Base-by-base conservation (phyloP, 495 filamentous ascomycete genomes). In the Hypoxylon lienhwacheense region DNA sequence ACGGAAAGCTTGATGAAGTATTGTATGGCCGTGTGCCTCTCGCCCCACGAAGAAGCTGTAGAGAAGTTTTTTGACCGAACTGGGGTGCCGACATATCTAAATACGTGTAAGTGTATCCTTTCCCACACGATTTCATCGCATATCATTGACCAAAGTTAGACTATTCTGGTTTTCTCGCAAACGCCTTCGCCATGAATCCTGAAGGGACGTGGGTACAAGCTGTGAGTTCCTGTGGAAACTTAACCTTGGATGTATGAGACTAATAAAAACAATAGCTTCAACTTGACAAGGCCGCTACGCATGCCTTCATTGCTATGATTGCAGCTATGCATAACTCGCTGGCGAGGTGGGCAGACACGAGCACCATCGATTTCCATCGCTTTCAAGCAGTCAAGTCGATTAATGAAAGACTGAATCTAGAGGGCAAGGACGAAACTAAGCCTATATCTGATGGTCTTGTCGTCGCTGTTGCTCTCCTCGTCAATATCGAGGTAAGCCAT, bases 121-220 rank as follows among this genome's bases (percentile, higher is more conserved):
- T 21, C 43, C 16, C 7, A 7, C 7, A n/a, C 12, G 8, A 22
- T n/a, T 2, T 2, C 11, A 33, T 17, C 12, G 7, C 16, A 24
- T 1, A 7, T 48, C 33, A 26, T 24, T 67, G 32, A 67, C 42
- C 7, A 12, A 29, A 3, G 7, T 12, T 31, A 67, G 64, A 67
- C 26, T 67, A 67, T 28, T 56, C 61, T n/a, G 57, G 64, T 4
- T 67, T 67, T 15, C 61, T 67, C 8, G 64, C 61, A 4, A 67
- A 67, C 34, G 61, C 64, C 11, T 67, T 67, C 28, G 64, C 64
- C 19, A 67, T 67, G 64, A 67, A 67, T n/a, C 64, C 64, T 0
- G 57, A 67, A 43, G 64, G 64, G 7, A 65, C 59, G 15, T 67
- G 63, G 53, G 53, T 67, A 19, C 57, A 67, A 42, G 57, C 61